Percentiles rank a stretch among this genome's conserved stretches.
phyloP scores from a whole-genome alignment of 2,329 filamentous ascomycete genomes.

The Talaromyces sp. region DNA sequence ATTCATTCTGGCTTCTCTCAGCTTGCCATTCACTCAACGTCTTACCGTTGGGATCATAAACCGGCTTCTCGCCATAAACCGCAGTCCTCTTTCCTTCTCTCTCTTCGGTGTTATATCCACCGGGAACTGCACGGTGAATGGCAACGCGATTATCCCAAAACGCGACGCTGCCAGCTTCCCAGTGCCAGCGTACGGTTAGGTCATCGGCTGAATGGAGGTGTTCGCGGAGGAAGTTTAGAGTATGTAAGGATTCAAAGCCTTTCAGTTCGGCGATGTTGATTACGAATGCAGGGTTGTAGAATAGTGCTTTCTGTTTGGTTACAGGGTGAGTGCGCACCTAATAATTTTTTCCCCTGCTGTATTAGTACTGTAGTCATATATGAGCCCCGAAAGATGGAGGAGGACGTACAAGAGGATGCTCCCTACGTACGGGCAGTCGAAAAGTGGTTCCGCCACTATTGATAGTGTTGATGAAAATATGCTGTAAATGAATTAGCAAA shows the following conservation, averaged over 20 bases:
- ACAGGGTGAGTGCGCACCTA: slow-evolving; percentile 8
- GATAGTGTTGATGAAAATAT: slow-evolving; percentile 6
- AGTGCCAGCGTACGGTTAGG: slow-evolving; percentile 6
- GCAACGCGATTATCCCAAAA: slow-evolving; percentile 6
- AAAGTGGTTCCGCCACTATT: slow-evolving; percentile 3
- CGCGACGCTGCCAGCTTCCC: slow-evolving; percentile 5
- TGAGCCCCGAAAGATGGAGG: neutral
- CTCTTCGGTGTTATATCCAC: slow-evolving; percentile 6
- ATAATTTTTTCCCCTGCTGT: neutral
- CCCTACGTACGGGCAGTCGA: slow-evolving; percentile 6
- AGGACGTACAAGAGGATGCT: slow-evolving; percentile 7
- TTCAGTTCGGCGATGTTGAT: slow-evolving; percentile 6
- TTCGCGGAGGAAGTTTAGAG: neutral
- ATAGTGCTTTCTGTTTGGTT: neutral
- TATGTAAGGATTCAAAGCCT: neutral
- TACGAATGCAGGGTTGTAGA: slow-evolving; percentile 7
- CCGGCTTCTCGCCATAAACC: slow-evolving; percentile 1
- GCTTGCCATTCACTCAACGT: slow-evolving; percentile 7
- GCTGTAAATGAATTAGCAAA: neutral
- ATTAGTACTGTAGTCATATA: neutral
- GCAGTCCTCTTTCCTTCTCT: slow-evolving; percentile 2
- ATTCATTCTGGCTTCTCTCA: neutral
- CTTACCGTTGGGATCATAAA: neutral
- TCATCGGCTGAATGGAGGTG: slow-evolving; percentile 8
- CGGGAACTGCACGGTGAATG: slow-evolving; percentile 4